A percentile compares a stretch with the other conserved stretches of the same genome.
Evolutionary conservation across 805 yeast species (phyloP).

Genomic region (Maudiozyma pseudohumilis): DNA sequence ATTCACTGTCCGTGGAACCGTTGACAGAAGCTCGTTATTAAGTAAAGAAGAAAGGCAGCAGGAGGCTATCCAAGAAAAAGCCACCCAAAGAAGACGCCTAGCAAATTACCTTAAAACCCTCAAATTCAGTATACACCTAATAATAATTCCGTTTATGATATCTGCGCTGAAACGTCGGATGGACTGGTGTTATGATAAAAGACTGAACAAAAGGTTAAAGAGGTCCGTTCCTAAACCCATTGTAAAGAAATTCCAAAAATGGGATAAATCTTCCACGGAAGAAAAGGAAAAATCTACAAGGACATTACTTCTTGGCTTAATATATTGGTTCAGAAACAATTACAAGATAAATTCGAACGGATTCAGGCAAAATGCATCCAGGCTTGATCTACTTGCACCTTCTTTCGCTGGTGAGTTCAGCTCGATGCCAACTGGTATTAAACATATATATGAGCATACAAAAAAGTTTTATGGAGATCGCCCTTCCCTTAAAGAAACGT

Average conservation of each 20-base stretch:
- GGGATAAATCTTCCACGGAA: background rate
- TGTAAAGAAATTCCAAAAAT: conserved; percentile 10
- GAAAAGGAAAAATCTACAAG: conserved; percentile 4
- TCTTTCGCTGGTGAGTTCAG: background rate
- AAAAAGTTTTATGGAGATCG: conserved; percentile 19
- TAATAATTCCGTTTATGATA: conserved; percentile 16
- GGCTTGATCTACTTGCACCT: conserved; percentile 7
- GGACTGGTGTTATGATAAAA: conserved; percentile 10
- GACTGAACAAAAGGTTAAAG: conserved; percentile 14
- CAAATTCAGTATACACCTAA: conserved; percentile 13
- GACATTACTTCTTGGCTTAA: conserved; percentile 18
- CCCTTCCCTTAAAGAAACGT: background rate
- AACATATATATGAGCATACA: conserved; percentile 8
- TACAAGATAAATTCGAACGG: conserved; percentile 22
- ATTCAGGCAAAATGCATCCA: conserved; percentile 17
- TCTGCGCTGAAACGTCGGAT: conserved; percentile 8
- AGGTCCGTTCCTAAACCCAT: conserved; percentile 21
- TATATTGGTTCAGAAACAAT: conserved; percentile 20
- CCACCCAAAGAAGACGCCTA: conserved; percentile 2
- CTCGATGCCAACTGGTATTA: no score
- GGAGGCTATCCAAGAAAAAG: background rate
- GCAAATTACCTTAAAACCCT: conserved; percentile 7
- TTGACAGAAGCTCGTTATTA: background rate
- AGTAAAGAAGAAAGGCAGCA: conserved; percentile 1
- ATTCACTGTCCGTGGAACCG: background rate